Evolutionary conservation across 345 rosid genomes (phyloP), one percentile per base, ranked within the genome.

Genomic region (Eucalyptus fibrosa): DNA sequence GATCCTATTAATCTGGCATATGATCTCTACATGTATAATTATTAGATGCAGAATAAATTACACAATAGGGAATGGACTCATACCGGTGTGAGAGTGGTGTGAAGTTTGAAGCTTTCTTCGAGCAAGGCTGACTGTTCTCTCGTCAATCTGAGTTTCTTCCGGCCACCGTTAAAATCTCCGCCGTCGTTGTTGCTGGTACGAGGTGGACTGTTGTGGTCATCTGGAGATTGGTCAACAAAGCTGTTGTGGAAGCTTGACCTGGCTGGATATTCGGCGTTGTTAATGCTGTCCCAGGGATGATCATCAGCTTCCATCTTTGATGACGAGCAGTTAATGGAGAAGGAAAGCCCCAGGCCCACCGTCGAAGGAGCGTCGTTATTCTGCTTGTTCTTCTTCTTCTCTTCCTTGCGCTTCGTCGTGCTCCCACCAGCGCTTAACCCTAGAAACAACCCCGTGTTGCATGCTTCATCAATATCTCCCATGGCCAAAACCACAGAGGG

Each of bases 91-190:
- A 92, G 95, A 86, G 94, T 89, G 51, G 87, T 62, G 50, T 94
- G 92, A 23, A 91, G 67, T 87, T 90, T 91, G 92, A 94, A 94
- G 90, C 88, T 90, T 86, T 90, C 91, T 55, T 94, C 96, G 13
- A 94, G 94, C 92, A 92, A 87, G 16, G 87, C 47, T 10, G 93
- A 90, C 82, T 93, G 95, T 5, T 94, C 92, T 88, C 90, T 91
- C 6, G 93, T 87, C 34, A 94, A 92, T 86, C 95, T 90, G 59
- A 93, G 92, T 89, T 94, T 94, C 93, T 93, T 94, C 32, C 91
- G 88, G 50, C 93, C 53, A 32, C 72, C 42, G 7, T 30, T 88
- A 8, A 26, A 42, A 30, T 62, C 85, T 42, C 59, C 47, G 15
- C 37, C 18, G 51, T 90, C 77, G 42, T 47, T 24, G 9, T 53